Conservation (phyloP, 108 stramenopile genomes). For the Bacterosira constricta region DNA sequence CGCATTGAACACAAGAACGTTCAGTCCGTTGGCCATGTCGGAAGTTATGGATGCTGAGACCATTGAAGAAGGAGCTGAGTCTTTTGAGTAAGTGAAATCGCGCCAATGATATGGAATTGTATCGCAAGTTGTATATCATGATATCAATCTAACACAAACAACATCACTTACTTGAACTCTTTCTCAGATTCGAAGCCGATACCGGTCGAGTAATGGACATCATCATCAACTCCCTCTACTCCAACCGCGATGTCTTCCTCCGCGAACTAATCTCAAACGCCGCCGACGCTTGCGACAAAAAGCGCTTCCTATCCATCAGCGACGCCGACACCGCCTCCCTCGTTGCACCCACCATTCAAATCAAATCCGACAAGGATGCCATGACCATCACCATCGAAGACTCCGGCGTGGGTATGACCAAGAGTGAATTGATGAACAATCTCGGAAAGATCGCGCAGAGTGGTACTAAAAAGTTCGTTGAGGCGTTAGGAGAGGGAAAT, state of each 20-base stretch:
- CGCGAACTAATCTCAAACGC: constrained; percentile 94
- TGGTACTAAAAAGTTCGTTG: constrained; percentile 87
- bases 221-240: constrained; percentile 98
- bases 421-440: constrained; percentile 93
- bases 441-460: constrained; percentile 95
- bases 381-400: constrained; percentile 95
- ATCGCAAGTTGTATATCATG: constrained; percentile 15
- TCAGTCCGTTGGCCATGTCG: constrained; percentile 30
- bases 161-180: background rate
- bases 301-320: constrained; percentile 92
- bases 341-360: constrained; percentile 72
- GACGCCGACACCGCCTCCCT: constrained; percentile 22
- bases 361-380: constrained; percentile 68
- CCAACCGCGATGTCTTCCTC: constrained; percentile 79
- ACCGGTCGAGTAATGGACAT: constrained; percentile 97
- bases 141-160: background rate
- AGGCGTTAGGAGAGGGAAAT: constrained; percentile 76
- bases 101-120: background rate
- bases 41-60: constrained; percentile 32
- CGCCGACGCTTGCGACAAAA: constrained; percentile 98
- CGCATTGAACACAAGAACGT: background rate
- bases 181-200: constrained; percentile 84
- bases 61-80: constrained; percentile 47
- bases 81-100: constrained; percentile 61
- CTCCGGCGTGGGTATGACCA: constrained; percentile 95